Conservation (phyloP, 495 filamentous ascomycete species). For the Xanthoparmelia taractica region DNA sequence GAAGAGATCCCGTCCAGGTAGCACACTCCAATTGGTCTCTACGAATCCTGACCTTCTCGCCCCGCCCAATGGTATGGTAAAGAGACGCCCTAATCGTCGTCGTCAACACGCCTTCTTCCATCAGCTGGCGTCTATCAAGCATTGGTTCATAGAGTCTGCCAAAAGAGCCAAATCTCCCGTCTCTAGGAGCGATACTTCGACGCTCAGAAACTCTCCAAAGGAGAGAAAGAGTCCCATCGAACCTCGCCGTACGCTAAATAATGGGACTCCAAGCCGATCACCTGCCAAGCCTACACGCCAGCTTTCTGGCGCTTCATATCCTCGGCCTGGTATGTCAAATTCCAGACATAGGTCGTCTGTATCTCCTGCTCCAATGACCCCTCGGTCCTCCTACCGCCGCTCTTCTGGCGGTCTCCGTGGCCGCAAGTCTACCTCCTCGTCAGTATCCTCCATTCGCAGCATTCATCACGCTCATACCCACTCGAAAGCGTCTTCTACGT, state of each 20-base stretch:
- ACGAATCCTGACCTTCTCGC: slow-evolving; percentile 58
- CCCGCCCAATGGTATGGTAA: slow-evolving; percentile 46
- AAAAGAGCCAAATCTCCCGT: slow-evolving; percentile 65
- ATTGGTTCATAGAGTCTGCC: slow-evolving; percentile 73
- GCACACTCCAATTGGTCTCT: slow-evolving; percentile 72
- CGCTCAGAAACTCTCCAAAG: slow-evolving; percentile 35
- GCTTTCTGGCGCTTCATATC: slow-evolving; percentile 28
- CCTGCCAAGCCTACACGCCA: slow-evolving; percentile 16
- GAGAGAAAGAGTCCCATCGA: slow-evolving; percentile 14
- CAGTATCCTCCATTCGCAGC: slow-evolving; percentile 83
- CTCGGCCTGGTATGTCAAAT: slow-evolving; percentile 32
- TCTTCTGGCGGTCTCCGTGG: slow-evolving; percentile 71
- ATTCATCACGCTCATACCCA: slow-evolving; percentile 82
- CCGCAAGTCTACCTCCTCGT: slow-evolving; percentile 92
- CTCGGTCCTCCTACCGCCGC: slow-evolving; percentile 73
- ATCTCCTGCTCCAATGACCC: slow-evolving; percentile 83
- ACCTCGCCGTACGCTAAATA: slow-evolving; percentile 12
- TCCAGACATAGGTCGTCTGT: slow-evolving; percentile 70
- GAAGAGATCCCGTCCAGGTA: slow-evolving; percentile 56
- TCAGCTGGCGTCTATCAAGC: slow-evolving; percentile 77
- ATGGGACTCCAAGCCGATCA: slow-evolving; percentile 5
- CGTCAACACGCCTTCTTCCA: slow-evolving; percentile 66
- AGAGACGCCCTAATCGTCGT: slow-evolving; percentile 47
- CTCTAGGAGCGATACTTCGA: slow-evolving; percentile 47
- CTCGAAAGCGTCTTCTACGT: slow-evolving; percentile 90